These are phyloP conservation scores for Zea luxurians DNA, from an alignment of 176 grass and related monocot species.

Conservation along the genomic window DNA sequence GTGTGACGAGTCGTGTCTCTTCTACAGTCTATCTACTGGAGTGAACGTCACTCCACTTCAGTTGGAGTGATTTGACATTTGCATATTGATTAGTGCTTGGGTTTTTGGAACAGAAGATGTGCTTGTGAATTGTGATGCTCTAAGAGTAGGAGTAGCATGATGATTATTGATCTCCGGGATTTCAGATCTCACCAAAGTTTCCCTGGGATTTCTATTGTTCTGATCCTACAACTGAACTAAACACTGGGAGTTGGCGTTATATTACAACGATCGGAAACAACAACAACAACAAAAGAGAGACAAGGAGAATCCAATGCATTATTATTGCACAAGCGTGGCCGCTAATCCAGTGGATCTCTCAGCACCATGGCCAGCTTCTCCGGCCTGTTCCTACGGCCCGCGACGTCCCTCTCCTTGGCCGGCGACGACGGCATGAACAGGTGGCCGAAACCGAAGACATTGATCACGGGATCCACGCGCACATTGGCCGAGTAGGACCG, in stretches of 20 bases:
- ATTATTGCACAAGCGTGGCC: slow-evolving; percentile 40
- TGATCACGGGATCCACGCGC: slow-evolving; percentile 70
- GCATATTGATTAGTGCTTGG: not conserved
- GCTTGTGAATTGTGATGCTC: too few relatives aligned
- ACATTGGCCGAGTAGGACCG: slow-evolving; percentile 65
- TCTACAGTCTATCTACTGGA: not conserved
- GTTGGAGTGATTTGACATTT: slow-evolving; percentile 26
- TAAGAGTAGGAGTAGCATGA: too few relatives aligned
- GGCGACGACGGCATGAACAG: slow-evolving; percentile 51
- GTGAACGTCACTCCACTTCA: too few relatives aligned
- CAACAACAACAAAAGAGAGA: not conserved
- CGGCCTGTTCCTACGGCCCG: slow-evolving; percentile 41
- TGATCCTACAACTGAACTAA: slow-evolving; percentile 10
- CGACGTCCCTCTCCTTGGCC: slow-evolving; percentile 37
- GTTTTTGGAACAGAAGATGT: not conserved
- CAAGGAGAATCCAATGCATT: slow-evolving; percentile 42
- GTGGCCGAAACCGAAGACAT: slow-evolving; percentile 58
- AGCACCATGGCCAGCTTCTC: slow-evolving; percentile 53
- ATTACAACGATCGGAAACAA: slow-evolving; percentile 30
- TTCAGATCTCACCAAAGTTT: not conserved
- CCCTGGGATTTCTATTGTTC: not conserved
- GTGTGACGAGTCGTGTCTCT: too few relatives aligned
- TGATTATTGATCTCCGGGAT: not conserved
- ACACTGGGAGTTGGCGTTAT: not conserved
- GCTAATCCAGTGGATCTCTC: slow-evolving; percentile 54